These are phyloP conservation scores for Phoenix dactylifera DNA, from an alignment of 176 grass and related monocot genomes.

Conservation along the genomic window DNA sequence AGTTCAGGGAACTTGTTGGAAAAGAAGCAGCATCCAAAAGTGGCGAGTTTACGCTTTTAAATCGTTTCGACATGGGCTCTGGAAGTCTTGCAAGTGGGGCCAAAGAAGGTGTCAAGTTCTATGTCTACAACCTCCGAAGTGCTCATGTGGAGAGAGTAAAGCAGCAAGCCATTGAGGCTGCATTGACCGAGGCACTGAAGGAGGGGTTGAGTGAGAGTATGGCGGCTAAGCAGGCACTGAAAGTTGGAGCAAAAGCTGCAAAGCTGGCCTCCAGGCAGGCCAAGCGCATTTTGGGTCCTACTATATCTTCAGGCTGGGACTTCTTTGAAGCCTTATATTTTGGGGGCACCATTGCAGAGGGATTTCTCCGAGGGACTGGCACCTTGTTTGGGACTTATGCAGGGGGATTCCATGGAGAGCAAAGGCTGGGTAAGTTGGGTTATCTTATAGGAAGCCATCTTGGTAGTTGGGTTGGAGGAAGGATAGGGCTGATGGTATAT, in stretches of 20 bases:
- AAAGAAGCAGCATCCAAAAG: slow-evolving; percentile 87
- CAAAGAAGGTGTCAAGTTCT: slow-evolving; percentile 72
- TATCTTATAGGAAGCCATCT: slow-evolving; percentile 89
- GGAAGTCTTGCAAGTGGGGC: slow-evolving; percentile 61
- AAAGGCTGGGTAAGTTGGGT: slow-evolving; percentile 70
- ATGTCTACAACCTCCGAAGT: slow-evolving; percentile 62
- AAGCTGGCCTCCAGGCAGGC: slow-evolving; percentile 81
- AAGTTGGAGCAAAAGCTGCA: slow-evolving; percentile 22
- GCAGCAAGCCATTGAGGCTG: slow-evolving; percentile 46
- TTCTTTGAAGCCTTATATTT: slow-evolving; percentile 98
- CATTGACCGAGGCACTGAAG: slow-evolving; percentile 47
- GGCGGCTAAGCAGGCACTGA: slow-evolving; percentile 78
- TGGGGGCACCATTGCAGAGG: slow-evolving; percentile 73
- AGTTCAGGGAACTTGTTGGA: slow-evolving; percentile 82
- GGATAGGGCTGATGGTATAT: slow-evolving; percentile 94
- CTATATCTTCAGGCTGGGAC: slow-evolving; percentile 90
- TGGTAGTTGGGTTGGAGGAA: slow-evolving; percentile 87
- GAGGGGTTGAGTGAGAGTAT: slow-evolving; percentile 39
- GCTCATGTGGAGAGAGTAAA: slow-evolving; percentile 57
- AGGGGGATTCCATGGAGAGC: slow-evolving; percentile 76
- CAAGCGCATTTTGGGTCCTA: slow-evolving; percentile 79
- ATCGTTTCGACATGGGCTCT: slow-evolving; percentile 89
- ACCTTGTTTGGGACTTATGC: slow-evolving; percentile 81
- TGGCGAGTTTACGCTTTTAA: slow-evolving; percentile 82
- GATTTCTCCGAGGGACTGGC: slow-evolving; percentile 68